Evolutionary conservation across 2,329 filamentous ascomycete genomes (phyloP).

Genomic region (Biscogniauxia mediterranea): DNA sequence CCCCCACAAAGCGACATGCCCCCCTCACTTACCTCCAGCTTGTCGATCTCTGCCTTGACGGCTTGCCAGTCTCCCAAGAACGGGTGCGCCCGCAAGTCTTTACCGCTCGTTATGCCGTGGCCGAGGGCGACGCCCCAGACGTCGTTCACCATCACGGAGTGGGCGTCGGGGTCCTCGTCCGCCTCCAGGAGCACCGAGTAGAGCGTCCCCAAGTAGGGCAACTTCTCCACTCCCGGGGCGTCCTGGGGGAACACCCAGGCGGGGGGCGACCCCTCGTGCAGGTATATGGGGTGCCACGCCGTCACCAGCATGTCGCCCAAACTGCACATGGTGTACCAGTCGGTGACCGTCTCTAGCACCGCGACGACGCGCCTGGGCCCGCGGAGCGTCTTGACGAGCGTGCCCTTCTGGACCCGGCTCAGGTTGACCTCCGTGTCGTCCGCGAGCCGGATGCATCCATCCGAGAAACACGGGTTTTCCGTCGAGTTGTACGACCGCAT

Average conservation of each 20-base stretch:
- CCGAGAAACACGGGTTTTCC: too few relatives aligned
- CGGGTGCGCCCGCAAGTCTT: conserved; percentile 47
- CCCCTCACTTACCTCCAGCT: conserved; percentile 33
- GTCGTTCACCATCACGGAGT: conserved; percentile 48
- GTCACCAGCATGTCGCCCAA: conserved; percentile 59
- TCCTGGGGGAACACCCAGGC: conserved; percentile 53
- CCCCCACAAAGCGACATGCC: conserved; percentile 28
- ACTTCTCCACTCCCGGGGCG: too few relatives aligned
- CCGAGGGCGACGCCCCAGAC: conserved; percentile 58
- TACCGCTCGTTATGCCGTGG: conserved; percentile 46
- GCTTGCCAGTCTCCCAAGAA: conserved; percentile 54
- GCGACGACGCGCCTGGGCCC: conserved; percentile 49
- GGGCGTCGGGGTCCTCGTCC: conserved; percentile 42
- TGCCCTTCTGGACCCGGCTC: too few relatives aligned
- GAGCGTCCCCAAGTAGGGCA: too few relatives aligned
- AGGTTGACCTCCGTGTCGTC: too few relatives aligned
- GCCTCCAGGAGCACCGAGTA: conserved; percentile 57
- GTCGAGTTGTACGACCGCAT: too few relatives aligned
- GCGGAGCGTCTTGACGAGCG: conserved; percentile 49
- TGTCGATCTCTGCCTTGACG: conserved; percentile 41
- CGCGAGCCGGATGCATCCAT: too few relatives aligned
- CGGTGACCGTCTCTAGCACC: conserved; percentile 56
- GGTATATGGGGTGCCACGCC: conserved; percentile 57
- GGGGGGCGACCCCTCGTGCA: too few relatives aligned
- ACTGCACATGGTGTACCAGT: too few relatives aligned